These are phyloP conservation scores for Dactylellina leptospora DNA, from an alignment of 2,329 filamentous ascomycete genomes.

Conservation along the genomic window DNA sequence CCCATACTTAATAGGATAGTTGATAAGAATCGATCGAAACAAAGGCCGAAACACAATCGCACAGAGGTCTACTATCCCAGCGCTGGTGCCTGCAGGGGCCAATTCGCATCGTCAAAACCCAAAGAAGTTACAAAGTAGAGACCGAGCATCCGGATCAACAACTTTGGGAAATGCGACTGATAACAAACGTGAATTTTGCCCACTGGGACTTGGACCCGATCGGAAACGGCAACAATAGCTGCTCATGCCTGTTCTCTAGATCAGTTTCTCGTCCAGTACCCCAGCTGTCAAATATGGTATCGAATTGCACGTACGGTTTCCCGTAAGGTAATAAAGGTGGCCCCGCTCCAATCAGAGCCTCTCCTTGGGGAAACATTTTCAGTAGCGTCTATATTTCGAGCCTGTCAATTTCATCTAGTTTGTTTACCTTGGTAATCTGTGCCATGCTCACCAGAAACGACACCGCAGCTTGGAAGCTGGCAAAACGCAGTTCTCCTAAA, in stretches of 20 bases:
- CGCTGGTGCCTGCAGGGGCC: constrained; percentile 32
- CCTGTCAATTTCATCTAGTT: too few relatives aligned
- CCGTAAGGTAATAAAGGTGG: neutral
- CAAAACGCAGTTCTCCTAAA: constrained; percentile 26
- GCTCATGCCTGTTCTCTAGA: neutral
- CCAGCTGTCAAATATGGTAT: constrained; percentile 8
- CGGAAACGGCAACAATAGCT: neutral
- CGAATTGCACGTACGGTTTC: neutral
- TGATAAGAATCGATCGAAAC: constrained; percentile 47
- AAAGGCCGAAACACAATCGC: constrained; percentile 25
- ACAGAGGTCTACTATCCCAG: constrained; percentile 24
- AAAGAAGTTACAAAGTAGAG: constrained; percentile 27
- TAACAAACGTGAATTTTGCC: constrained; percentile 43
- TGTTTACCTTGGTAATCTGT: too few relatives aligned
- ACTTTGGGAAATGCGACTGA: neutral
- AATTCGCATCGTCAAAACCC: constrained; percentile 5
- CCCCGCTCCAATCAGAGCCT: too few relatives aligned
- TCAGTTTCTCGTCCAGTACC: neutral
- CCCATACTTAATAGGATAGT: constrained; percentile 13
- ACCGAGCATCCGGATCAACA: constrained; percentile 19
- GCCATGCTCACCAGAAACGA: neutral
- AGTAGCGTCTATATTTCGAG: too few relatives aligned
- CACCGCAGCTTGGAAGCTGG: constrained; percentile 40
- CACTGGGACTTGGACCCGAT: neutral
- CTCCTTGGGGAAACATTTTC: neutral